These are phyloP conservation scores for Starmera quercuum DNA, from an alignment of 805 yeast species.

Conservation along the genomic window DNA sequence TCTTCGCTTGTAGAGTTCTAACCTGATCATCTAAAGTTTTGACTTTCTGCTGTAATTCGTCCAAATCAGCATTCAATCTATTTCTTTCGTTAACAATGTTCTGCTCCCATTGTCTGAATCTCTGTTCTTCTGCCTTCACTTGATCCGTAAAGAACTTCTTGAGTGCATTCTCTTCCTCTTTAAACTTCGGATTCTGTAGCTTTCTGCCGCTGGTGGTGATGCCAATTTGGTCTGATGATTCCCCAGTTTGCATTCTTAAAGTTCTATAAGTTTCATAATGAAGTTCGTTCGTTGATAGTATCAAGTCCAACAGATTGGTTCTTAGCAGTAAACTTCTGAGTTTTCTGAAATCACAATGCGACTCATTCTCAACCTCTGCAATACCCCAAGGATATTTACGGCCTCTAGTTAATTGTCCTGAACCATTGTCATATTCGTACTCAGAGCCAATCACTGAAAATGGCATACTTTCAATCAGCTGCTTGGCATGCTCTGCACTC, in stretches of 20 bases:
- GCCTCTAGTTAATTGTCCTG: slow-evolving; percentile 64
- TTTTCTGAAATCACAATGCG: slow-evolving; percentile 79
- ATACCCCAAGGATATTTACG: slow-evolving; percentile 89
- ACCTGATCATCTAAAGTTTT: slow-evolving; percentile 72
- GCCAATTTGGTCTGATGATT: slow-evolving; percentile 22
- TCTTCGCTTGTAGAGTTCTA: slow-evolving; percentile 46
- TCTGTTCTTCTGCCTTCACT: slow-evolving; percentile 91
- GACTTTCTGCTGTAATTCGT: slow-evolving; percentile 74
- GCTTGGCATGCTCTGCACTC: slow-evolving; percentile 73
- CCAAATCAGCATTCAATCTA: slow-evolving; percentile 88
- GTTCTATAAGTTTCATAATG: slow-evolving; percentile 80
- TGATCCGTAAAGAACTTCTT: slow-evolving; percentile 95
- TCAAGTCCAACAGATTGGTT: slow-evolving; percentile 76
- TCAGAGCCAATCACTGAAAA: slow-evolving; percentile 79
- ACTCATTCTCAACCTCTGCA: slow-evolving; percentile 81
- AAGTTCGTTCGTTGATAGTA: slow-evolving; percentile 69
- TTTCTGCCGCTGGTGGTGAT: slow-evolving; percentile 39
- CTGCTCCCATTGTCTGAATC: slow-evolving; percentile 98
- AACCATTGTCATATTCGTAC: slow-evolving; percentile 53
- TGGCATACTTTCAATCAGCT: slow-evolving; percentile 78
- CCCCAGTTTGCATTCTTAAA: slow-evolving; percentile 51
- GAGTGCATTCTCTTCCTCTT: slow-evolving; percentile 92
- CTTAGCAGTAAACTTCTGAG: slow-evolving; percentile 72
- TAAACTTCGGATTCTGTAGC: slow-evolving; percentile 81
- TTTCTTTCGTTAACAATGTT: slow-evolving; percentile 93